Percentiles rank a stretch among this genome's conserved stretches.
Evolutionary conservation across 1,284 basidiomycete species (phyloP).

Genomic region (Malassezia japonica): DNA sequence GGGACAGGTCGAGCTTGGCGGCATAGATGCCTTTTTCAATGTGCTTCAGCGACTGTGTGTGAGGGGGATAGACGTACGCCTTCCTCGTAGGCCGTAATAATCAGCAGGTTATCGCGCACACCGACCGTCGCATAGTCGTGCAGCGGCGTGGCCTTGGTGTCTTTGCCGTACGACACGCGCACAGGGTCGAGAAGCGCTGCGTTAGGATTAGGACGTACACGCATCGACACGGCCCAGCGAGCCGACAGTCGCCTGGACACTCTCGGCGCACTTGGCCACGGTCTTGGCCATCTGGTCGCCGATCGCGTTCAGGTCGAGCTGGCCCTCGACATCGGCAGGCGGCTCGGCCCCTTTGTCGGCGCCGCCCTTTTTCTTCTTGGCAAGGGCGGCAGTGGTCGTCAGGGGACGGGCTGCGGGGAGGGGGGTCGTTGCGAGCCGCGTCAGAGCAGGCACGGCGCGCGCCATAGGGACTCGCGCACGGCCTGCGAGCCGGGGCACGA

Average conservation of each 20-base stretch:
- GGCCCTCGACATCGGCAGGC: slow-evolving; percentile 6
- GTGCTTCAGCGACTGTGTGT: slow-evolving; percentile 31
- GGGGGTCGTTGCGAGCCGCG: neutral
- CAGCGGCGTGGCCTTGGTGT: slow-evolving; percentile 23
- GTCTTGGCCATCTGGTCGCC: slow-evolving; percentile 2
- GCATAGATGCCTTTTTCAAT: slow-evolving; percentile 43
- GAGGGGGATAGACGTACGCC: slow-evolving; percentile 17
- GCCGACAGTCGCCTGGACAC: slow-evolving; percentile 3
- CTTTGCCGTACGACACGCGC: slow-evolving; percentile 20
- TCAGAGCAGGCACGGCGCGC: neutral
- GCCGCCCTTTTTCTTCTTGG: slow-evolving; percentile 8
- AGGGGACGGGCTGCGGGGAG: neutral
- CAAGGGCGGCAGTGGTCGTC: neutral
- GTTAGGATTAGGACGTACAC: slow-evolving; percentile 4
- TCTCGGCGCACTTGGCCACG: slow-evolving; percentile 5
- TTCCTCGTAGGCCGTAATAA: slow-evolving; percentile 39
- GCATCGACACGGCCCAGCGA: slow-evolving; percentile 17
- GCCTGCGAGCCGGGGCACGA: neutral
- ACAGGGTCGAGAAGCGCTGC: slow-evolving; percentile 30
- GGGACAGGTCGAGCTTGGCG: slow-evolving; percentile 32
- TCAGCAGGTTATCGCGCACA: slow-evolving; percentile 32
- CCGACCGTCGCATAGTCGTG: slow-evolving; percentile 44
- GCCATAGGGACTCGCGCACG: neutral
- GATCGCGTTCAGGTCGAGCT: slow-evolving; percentile 11
- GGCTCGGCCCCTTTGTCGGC: neutral